Base-by-base conservation (phyloP, 805 yeast species). In the Candida wancherniae region DNA sequence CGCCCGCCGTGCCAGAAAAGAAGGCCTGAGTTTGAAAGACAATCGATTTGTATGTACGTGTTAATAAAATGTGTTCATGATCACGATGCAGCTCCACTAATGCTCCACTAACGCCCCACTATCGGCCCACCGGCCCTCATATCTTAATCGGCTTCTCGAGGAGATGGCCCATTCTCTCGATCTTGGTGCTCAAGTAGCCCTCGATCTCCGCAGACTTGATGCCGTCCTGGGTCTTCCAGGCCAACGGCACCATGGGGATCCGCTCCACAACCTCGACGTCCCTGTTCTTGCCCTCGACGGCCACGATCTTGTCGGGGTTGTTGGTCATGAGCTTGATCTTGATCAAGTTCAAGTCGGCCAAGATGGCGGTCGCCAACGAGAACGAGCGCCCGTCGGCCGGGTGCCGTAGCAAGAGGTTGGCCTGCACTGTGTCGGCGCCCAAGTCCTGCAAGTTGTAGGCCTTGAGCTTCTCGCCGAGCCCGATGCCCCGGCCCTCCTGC, bases 401-500 rank as follows among this genome's bases (percentile, higher is more conserved):
- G 50, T 92, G 99, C 47, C 95, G 75, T 41, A 92, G 69, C 63
- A 92, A 57, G 36, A 92, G 63, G 58, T 92, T 92, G 6, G 98
- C 98, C 57, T 88, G 94, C 4, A 92, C 97, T 0, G 99, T 92
- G 57, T 92, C 99, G 6, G 97, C 97, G 5, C 99, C 99, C 35
- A 92, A 67, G 61, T 92, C 99, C 64, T 92, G 99, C 43, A 92
- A 66, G 54, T 92, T 92, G 59, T 92, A 92, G 2, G 97, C 97
- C 60, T 92, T 92, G 44, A 92, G 71, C 59, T 92, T 92, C 54
- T 92, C 99, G 18, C 97, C 95, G n/a, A 92, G 68, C 5, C 99
- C 99, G 38, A 92, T 92, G 12, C 99, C 99, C 37, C 99, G 77
- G 32, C 99, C 99, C 58, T 92, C 99, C 60, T 92, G 99, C 51